Evolutionary conservation across 352 stramenopile genomes (phyloP).

Genomic region (Phytophthora citrophthora): DNA sequence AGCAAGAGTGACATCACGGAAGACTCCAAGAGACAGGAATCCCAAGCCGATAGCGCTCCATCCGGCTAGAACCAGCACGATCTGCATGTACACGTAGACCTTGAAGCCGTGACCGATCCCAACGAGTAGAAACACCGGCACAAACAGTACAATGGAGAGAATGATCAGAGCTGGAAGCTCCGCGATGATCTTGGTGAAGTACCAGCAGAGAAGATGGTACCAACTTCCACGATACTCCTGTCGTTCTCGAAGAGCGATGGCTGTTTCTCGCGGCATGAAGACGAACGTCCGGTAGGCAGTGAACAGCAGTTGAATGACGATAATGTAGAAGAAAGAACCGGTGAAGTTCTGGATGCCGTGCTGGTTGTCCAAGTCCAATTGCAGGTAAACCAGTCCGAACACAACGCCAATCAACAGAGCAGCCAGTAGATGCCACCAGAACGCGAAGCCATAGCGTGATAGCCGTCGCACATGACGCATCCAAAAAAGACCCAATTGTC

Average conservation of each 20-base stretch:
- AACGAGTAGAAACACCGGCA: constrained; percentile 50
- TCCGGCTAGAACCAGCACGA: constrained; percentile 47
- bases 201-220: constrained; percentile 58
- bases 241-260: constrained; percentile 52
- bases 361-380: constrained; percentile 50
- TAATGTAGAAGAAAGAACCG: constrained; percentile 56
- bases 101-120: constrained; percentile 47
- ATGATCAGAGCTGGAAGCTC: constrained; percentile 47
- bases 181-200: constrained; percentile 49
- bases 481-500: constrained; percentile 41
- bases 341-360: constrained; percentile 63
- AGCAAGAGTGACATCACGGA: constrained; percentile 37
- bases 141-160: constrained; percentile 48
- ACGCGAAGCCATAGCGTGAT: constrained; percentile 47
- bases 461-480: constrained; percentile 46
- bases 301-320: constrained; percentile 60
- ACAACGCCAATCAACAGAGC: constrained; percentile 57
- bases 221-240: constrained; percentile 41
- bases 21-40: constrained; percentile 42
- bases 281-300: constrained; percentile 44
- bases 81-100: constrained; percentile 54
- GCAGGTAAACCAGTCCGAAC: constrained; percentile 49
- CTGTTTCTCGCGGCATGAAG: constrained; percentile 46
- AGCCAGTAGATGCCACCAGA: constrained; percentile 48
- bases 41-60: constrained; percentile 40